phyloP scores from a whole-genome alignment of 2,329 filamentous ascomycete species.

The Seiridium unicorne region DNA sequence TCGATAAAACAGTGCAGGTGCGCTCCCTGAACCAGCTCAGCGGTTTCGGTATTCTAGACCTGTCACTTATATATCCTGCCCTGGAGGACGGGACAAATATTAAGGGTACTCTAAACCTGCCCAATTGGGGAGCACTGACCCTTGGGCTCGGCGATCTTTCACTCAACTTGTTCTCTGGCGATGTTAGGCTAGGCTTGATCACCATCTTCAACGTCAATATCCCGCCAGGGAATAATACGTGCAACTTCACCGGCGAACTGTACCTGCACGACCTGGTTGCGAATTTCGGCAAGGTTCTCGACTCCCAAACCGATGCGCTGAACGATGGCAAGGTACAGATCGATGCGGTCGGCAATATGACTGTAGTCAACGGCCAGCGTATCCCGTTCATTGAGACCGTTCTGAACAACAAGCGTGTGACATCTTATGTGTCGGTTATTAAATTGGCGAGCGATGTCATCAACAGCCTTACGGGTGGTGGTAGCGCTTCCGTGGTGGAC shows the following conservation, averaged over 20 bases:
- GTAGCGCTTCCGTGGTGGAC: conserved; percentile 26
- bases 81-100: conserved; percentile 38
- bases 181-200: conserved; percentile 37
- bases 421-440: conserved; percentile 34
- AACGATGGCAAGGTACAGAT: conserved; percentile 38
- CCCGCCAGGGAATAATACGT: conserved; percentile 40
- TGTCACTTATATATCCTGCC: conserved; percentile 35
- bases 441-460: conserved; percentile 36
- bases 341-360: conserved; percentile 38
- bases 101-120: conserved; percentile 39
- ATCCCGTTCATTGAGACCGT: conserved; percentile 43
- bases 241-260: conserved; percentile 38
- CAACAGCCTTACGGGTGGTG: conserved; percentile 26
- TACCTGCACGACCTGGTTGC: conserved; percentile 37
- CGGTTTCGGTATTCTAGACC: conserved; percentile 35
- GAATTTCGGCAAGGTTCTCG: conserved; percentile 39
- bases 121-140: conserved; percentile 41
- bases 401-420: conserved; percentile 36
- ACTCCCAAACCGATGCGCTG: conserved; percentile 34
- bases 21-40: conserved; percentile 34
- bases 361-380: conserved; percentile 38
- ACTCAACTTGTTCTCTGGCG: conserved; percentile 39
- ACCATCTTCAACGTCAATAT: conserved; percentile 37
- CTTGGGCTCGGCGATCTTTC: conserved; percentile 46
- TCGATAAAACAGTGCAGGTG: conserved; percentile 42